phyloP scores from a whole-genome alignment of 2,329 filamentous ascomycete species.

The Phoma sp. region DNA sequence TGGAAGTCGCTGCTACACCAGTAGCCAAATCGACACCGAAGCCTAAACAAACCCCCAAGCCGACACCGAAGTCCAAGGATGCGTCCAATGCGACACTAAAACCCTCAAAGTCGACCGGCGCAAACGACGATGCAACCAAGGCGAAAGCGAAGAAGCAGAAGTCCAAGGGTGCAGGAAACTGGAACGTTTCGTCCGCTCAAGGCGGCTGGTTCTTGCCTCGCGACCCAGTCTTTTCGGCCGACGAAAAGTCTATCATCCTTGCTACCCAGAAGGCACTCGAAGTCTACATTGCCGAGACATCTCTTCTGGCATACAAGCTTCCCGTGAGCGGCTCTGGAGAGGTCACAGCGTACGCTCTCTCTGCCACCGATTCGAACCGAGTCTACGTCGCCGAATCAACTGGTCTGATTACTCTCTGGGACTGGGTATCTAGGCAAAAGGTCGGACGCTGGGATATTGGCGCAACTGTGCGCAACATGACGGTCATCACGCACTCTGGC shows the following conservation, averaged over 20 bases:
- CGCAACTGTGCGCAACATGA: constrained; percentile 45
- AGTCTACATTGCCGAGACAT: constrained; percentile 82
- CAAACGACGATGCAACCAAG: constrained; percentile 12
- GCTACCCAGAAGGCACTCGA: constrained; percentile 78
- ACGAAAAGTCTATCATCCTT: constrained; percentile 72
- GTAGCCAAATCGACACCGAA: constrained; percentile 23
- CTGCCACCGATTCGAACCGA: constrained; percentile 57
- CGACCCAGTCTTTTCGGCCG: constrained; percentile 65
- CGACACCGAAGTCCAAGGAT: constrained; percentile 24
- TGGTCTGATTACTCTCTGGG: constrained; percentile 63
- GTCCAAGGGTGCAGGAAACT: constrained; percentile 25
- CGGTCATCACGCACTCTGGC: constrained; percentile 39
- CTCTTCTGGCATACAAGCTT: constrained; percentile 78
- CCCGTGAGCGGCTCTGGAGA: constrained; percentile 50
- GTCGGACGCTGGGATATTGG: constrained; percentile 54
- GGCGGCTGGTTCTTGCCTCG: constrained; percentile 64
- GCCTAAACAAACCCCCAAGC: constrained; percentile 20
- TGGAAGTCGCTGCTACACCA: constrained; percentile 15
- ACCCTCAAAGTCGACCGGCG: constrained; percentile 11
- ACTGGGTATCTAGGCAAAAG: constrained; percentile 61
- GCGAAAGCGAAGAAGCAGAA: constrained; percentile 33
- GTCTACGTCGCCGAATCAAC: constrained; percentile 62
- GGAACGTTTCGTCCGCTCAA: constrained; percentile 54
- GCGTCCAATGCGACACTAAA: constrained; percentile 17
- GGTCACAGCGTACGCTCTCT: constrained; percentile 62